Evolutionary conservation across 768 basidiomycete genomes (phyloP).

Genomic region (Rhodosporidiobolus sp.): DNA sequence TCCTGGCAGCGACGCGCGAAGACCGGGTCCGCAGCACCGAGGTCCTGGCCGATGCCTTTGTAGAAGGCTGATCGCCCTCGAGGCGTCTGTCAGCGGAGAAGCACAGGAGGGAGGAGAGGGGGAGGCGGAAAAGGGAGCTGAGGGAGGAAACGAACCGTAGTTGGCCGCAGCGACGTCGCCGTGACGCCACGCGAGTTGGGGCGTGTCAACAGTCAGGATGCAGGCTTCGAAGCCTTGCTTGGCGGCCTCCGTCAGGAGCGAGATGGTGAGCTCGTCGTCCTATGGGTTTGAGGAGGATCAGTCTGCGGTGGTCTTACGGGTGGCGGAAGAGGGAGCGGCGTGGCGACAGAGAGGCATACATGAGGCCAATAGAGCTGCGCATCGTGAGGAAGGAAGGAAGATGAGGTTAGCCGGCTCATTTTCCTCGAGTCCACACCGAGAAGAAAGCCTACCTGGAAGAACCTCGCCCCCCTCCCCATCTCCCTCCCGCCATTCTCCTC

Average conservation of each 20-base stretch:
- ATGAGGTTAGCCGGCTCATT: too few relatives aligned
- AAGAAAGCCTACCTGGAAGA: slow-evolving; percentile 51
- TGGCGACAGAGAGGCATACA: neutral
- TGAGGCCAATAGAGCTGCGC: slow-evolving; percentile 54
- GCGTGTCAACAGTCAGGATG: slow-evolving; percentile 34
- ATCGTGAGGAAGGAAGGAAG: too few relatives aligned
- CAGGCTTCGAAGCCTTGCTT: slow-evolving; percentile 54
- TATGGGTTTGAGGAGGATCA: too few relatives aligned
- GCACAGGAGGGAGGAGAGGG: neutral
- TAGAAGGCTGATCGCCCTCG: neutral
- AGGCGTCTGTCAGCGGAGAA: neutral
- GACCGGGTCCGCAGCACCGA: slow-evolving; percentile 56
- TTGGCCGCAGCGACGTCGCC: slow-evolving; percentile 45
- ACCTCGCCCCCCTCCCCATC: slow-evolving; percentile 51
- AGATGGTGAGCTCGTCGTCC: slow-evolving; percentile 58
- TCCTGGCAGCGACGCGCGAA: slow-evolving; percentile 53
- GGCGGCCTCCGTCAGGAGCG: slow-evolving; percentile 55
- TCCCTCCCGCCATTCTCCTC: neutral
- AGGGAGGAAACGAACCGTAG: slow-evolving; percentile 45
- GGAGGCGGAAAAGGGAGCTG: too few relatives aligned
- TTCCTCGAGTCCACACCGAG: too few relatives aligned
- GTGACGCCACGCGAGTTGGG: slow-evolving; percentile 33
- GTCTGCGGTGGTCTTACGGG: too few relatives aligned
- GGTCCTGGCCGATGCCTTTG: slow-evolving; percentile 52
- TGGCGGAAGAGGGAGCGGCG: too few relatives aligned